Percentiles rank a stretch among this genome's conserved stretches.
Evolutionary conservation across 345 rosid genomes (phyloP).

Genomic region (Kandelia obovata): DNA sequence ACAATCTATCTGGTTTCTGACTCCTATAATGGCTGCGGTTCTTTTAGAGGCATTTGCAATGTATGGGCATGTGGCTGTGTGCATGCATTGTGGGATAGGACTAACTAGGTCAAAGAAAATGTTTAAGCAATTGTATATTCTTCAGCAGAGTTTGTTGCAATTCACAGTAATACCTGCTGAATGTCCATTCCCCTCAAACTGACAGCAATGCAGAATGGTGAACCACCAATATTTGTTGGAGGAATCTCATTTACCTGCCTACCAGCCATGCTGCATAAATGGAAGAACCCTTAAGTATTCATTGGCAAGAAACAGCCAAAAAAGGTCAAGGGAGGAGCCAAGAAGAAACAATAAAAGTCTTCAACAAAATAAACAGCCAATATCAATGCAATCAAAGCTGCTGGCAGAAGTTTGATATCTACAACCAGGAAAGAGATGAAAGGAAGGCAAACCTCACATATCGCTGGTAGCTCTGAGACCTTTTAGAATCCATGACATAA

Average conservation of each 20-base stretch:
- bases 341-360: background rate
- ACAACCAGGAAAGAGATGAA: constrained; percentile 13
- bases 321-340: background rate
- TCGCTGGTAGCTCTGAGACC: constrained; percentile 74
- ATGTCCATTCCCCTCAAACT: constrained; percentile 69
- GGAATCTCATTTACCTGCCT: constrained; percentile 87
- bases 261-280: constrained; percentile 85
- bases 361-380: constrained; percentile 1
- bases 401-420: background rate
- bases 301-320: background rate
- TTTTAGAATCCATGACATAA: constrained; percentile 76
- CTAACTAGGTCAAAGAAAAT: too few relatives aligned
- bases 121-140: background rate
- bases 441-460: constrained; percentile 62
- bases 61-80: too few relatives aligned
- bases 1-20: too few relatives aligned
- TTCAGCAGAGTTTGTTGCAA: background rate
- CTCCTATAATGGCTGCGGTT: too few relatives aligned
- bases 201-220: constrained; percentile 75
- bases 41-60: too few relatives aligned
- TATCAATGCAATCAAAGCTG: constrained; percentile 10
- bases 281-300: background rate
- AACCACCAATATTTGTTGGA: constrained; percentile 72
- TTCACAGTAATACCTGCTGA: constrained; percentile 48
- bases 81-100: too few relatives aligned